Evolutionary conservation across 139 green algal genomes (phyloP), one percentile per base, ranked within the genome.

Genomic region (Closterium sp.): DNA sequence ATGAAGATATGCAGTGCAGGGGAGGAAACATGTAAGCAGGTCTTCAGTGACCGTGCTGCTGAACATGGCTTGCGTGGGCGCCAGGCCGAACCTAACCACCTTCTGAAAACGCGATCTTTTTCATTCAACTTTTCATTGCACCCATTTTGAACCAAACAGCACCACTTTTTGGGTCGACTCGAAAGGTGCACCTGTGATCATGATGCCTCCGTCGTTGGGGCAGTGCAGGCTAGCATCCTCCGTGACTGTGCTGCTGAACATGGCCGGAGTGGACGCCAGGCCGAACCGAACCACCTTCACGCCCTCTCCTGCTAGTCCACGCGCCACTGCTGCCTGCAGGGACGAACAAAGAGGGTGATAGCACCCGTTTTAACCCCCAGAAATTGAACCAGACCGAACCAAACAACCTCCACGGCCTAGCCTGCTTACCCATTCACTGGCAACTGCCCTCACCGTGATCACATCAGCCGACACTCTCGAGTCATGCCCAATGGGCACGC

Each of bases 51-150:
- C 95, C 85, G 97, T 98, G 93, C 95, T 96, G 94, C 98, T 98
- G 96, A 98, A 99, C 97, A 98, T 98, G 88, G 97, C 97, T 24
- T 97, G 97, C n/a, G 97, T 99, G 88, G 62, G 0, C 62, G 97
- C 96, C 19, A 98, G 93, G 28, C 97, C 62, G 38, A 45, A 93
- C 28, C 13, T 1, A 24, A 92, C 42, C 31, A 92, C 89, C 27
- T 88, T 45, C 38, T 45, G 38, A 45, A 45, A 45, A n/a, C n/a
- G n/a, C n/a, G n/a, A n/a, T n/a, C 32, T 4, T 38, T 4, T 38
- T 38, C 32, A 38, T 2, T 38, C 32, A 38, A 38, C 32, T 38
- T 4, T 4, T 38, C 4, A 38, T 4, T 38, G 32, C 32, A 38
- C 32, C 32, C 2, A 38, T 38, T 2, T 38, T 38, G 4, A 38